Conservation (phyloP, 192 early-diverging fungal genomes). For the Gonapodya sp. region DNA sequence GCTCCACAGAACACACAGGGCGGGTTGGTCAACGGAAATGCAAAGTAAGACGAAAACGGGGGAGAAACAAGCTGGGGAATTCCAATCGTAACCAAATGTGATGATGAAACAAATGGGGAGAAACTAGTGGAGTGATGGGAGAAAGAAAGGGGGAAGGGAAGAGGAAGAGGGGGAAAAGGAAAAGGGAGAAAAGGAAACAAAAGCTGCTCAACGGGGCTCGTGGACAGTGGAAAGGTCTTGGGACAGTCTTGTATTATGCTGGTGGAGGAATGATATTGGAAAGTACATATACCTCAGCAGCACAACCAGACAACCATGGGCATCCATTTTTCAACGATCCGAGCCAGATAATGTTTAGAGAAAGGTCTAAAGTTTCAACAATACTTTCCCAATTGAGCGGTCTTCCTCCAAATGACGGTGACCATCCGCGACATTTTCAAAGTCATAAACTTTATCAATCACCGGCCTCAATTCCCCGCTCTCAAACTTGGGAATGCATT, state of each 20-base stretch:
- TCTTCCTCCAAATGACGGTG: slow-evolving; percentile 60
- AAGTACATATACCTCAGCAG: no score
- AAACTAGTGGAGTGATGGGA: no score
- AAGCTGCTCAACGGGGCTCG: not conserved
- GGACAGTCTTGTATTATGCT: no score
- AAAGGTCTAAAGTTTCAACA: not conserved
- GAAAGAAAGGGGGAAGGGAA: not conserved
- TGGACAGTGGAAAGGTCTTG: no score
- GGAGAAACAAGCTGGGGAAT: not conserved
- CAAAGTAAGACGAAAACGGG: not conserved
- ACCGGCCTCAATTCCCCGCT: slow-evolving; percentile 33
- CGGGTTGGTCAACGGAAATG: not conserved
- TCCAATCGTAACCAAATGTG: not conserved
- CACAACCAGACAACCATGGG: no score
- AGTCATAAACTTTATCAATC: slow-evolving; percentile 52
- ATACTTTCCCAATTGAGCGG: slow-evolving; percentile 50
- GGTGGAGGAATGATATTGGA: no score
- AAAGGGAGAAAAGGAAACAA: not conserved
- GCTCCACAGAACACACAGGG: not conserved
- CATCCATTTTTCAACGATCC: not conserved
- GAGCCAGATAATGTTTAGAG: not conserved
- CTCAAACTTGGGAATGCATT: slow-evolving; percentile 45
- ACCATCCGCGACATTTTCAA: slow-evolving; percentile 55
- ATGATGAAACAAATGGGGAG: not conserved
- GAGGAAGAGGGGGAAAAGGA: not conserved